Evolutionary conservation across 176 grass and related monocot species (phyloP).

Genomic region (Oryza nivara): DNA sequence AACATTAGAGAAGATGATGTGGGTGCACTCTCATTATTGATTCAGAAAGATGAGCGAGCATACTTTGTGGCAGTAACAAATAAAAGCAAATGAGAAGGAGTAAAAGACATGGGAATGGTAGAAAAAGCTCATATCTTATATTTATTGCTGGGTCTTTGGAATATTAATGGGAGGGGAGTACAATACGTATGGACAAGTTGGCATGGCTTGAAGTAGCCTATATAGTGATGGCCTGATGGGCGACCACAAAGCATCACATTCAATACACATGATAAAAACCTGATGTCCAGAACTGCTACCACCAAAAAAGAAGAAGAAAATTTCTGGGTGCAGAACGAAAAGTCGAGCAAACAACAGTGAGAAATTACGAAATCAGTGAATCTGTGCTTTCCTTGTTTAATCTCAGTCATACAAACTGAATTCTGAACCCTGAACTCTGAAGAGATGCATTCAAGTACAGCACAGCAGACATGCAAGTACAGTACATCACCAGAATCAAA

Average conservation of each 20-base stretch:
- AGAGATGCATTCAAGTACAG: neutral
- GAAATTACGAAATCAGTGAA: neutral
- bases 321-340: neutral
- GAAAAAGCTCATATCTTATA: neutral
- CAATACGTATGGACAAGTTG: neutral
- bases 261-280: neutral
- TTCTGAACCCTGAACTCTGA: neutral
- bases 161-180: neutral
- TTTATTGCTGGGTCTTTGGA: neutral
- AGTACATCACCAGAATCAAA: neutral
- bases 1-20: neutral
- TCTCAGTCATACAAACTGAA: neutral
- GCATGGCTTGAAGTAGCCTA: neutral
- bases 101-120: neutral
- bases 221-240: constrained; percentile 3
- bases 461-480: neutral
- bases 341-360: neutral
- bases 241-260: neutral
- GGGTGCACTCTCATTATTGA: neutral
- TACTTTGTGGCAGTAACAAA: neutral
- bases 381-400: neutral
- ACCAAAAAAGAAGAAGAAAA: neutral
- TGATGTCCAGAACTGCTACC: neutral
- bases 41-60: neutral
- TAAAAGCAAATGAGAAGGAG: neutral